A percentile compares a stretch with the other conserved stretches of the same genome.
Conservation (phyloP, 176 grass and related monocot genomes). For the Areca catechu region DNA sequence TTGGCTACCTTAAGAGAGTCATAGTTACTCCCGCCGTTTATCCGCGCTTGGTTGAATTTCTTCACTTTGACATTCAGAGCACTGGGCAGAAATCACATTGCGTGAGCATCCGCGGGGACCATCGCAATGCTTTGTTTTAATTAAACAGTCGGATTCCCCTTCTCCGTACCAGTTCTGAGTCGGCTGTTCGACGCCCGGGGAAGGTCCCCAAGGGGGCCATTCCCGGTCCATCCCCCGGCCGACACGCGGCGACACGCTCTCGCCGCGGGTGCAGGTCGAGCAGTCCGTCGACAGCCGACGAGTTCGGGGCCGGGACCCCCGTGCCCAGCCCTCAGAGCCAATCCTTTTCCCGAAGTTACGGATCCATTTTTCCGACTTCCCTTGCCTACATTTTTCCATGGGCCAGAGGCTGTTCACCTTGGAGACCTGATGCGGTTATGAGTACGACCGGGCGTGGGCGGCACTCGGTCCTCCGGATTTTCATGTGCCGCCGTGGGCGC, state of each 20-base stretch:
- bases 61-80: slow-evolving; percentile 52
- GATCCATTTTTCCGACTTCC: slow-evolving; percentile 39
- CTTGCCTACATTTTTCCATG: slow-evolving; percentile 46
- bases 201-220: no score
- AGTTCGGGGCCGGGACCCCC: no score
- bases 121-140: slow-evolving; percentile 45
- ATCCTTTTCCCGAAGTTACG: no score
- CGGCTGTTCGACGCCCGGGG: no score
- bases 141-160: slow-evolving; percentile 42
- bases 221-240: no score
- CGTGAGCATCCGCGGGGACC: slow-evolving; percentile 37
- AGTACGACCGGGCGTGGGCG: slow-evolving; percentile 26
- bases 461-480: slow-evolving; percentile 38
- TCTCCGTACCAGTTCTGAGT: slow-evolving; percentile 41
- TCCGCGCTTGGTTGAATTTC: slow-evolving; percentile 48
- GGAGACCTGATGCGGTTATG: slow-evolving; percentile 51
- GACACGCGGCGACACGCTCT: no score
- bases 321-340: no score
- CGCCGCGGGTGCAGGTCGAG: no score
- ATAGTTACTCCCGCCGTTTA: slow-evolving; percentile 48
- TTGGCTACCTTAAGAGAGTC: slow-evolving; percentile 34
- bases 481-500: no score
- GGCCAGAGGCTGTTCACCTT: slow-evolving; percentile 45
- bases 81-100: slow-evolving; percentile 47
- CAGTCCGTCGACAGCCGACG: no score